Evolutionary conservation across 2,329 filamentous ascomycete genomes (phyloP).

Genomic region (Sarocladiaceae sp.): DNA sequence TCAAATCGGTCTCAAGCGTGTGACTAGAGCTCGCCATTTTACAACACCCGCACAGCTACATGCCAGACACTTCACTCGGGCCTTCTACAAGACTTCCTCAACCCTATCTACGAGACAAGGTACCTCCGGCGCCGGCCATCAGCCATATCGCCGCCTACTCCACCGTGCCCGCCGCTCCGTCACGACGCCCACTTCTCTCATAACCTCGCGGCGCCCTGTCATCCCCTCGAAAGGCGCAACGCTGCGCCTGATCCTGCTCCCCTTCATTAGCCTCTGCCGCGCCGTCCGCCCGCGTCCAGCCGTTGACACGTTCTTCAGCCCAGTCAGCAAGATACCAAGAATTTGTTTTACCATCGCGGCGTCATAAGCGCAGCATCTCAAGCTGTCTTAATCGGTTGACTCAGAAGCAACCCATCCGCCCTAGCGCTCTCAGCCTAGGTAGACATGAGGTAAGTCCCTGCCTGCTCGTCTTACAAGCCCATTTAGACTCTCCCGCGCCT

Average conservation of each 20-base stretch:
- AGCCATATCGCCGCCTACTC: conserved; percentile 7
- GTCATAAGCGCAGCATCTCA: too few relatives aligned
- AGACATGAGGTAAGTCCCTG: conserved; percentile 10
- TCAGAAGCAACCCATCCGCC: neutral
- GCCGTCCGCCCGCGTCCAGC: neutral
- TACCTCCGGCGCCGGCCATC: conserved; percentile 4
- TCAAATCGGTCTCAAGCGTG: neutral
- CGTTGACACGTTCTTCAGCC: conserved; percentile 2
- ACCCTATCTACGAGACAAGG: neutral
- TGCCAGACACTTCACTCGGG: neutral
- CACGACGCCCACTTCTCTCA: conserved; percentile 8
- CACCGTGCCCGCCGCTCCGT: conserved; percentile 6
- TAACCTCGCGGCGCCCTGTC: conserved; percentile 4
- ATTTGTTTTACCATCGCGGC: too few relatives aligned
- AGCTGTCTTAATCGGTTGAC: neutral
- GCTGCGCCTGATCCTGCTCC: conserved; percentile 7
- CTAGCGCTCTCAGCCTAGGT: neutral
- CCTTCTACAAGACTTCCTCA: neutral
- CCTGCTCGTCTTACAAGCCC: conserved; percentile 1
- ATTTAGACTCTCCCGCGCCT: conserved; percentile 1
- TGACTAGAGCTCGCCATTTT: neutral
- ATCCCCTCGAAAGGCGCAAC: conserved; percentile 7
- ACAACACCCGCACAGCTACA: conserved; percentile 1
- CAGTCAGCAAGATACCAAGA: neutral
- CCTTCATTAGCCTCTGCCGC: conserved; percentile 9